A percentile compares a stretch with the other conserved stretches of the same genome.
phyloP scores from a whole-genome alignment of 352 stramenopile species.

The Aphanomyces cochlioides region DNA sequence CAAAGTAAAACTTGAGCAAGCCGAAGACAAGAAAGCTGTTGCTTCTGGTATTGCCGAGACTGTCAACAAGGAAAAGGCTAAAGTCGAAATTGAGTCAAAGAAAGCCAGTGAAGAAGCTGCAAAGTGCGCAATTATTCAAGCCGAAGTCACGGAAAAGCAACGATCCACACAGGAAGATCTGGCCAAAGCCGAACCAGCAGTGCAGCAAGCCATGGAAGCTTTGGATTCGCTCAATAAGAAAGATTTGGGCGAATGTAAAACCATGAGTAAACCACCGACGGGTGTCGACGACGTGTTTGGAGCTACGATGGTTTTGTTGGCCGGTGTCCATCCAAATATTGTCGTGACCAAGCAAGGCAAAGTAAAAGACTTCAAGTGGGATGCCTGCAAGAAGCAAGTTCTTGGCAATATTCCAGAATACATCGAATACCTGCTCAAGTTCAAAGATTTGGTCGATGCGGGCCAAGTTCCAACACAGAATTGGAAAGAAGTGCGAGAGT shows the following conservation, averaged over 20 bases:
- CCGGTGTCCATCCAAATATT: constrained; percentile 92
- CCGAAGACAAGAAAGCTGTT: constrained; percentile 94
- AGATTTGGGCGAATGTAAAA: constrained; percentile 95
- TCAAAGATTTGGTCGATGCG: constrained; percentile 93
- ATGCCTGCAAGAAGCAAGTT: constrained; percentile 92
- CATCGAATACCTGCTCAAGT: constrained; percentile 91
- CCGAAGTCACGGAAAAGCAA: constrained; percentile 92
- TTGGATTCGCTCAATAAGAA: constrained; percentile 96
- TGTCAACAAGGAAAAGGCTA: constrained; percentile 94
- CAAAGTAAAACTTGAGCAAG: constrained; percentile 93
- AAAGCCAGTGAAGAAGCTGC: constrained; percentile 90
- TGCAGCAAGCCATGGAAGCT: constrained; percentile 94
- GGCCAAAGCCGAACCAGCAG: constrained; percentile 91
- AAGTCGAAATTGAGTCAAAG: constrained; percentile 93
- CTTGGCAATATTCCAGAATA: constrained; percentile 95
- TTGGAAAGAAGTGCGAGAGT: constrained; percentile 93
- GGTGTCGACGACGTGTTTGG: constrained; percentile 95
- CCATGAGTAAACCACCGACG: constrained; percentile 92
- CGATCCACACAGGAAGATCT: constrained; percentile 85
- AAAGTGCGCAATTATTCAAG: constrained; percentile 92
- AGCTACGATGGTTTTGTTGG: constrained; percentile 91
- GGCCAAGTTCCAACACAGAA: constrained; percentile 88
- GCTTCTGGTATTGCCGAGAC: constrained; percentile 92
- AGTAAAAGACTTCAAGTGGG: constrained; percentile 95
- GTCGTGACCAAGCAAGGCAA: constrained; percentile 93